Evolutionary conservation across 139 green algal species (phyloP).

Genomic region (Asterochloris erici): DNA sequence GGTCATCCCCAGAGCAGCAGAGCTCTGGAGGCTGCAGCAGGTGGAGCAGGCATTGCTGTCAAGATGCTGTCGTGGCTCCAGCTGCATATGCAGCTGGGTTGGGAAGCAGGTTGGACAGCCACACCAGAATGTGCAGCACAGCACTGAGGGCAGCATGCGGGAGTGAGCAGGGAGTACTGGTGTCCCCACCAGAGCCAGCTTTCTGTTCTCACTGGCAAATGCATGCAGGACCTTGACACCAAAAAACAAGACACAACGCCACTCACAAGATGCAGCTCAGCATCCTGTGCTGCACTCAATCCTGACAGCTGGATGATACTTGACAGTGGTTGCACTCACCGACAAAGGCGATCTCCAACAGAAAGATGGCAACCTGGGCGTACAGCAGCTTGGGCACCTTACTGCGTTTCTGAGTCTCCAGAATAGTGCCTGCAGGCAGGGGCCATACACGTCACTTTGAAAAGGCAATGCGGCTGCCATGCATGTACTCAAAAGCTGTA

Average conservation of each 20-base stretch:
- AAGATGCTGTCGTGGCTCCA: too few species aligned
- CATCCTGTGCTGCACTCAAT: not conserved
- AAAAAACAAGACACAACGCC: not conserved
- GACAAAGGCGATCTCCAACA: conserved; percentile 23
- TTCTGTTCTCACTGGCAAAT: not conserved
- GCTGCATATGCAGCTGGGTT: too few species aligned
- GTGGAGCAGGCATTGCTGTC: not conserved
- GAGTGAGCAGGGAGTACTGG: not conserved
- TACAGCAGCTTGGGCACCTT: conserved; percentile 35
- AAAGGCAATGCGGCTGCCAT: not conserved
- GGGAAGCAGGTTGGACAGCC: too few species aligned
- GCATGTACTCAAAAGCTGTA: too few species aligned
- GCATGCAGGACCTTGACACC: not conserved
- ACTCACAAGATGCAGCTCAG: not conserved
- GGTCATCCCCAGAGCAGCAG: not conserved
- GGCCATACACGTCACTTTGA: not conserved
- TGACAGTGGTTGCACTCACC: not conserved
- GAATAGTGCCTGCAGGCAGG: conserved; percentile 24
- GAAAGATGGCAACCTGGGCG: conserved; percentile 1
- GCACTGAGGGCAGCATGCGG: not conserved
- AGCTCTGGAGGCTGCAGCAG: not conserved
- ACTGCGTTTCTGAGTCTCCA: conserved; percentile 34
- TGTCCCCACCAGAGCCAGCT: not conserved
- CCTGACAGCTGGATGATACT: not conserved
- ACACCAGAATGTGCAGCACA: too few species aligned